Percentiles rank a stretch among this genome's conserved stretches.
phyloP scores from a whole-genome alignment of 148 eudicot species.

The Tetragonia tetragonoides region DNA sequence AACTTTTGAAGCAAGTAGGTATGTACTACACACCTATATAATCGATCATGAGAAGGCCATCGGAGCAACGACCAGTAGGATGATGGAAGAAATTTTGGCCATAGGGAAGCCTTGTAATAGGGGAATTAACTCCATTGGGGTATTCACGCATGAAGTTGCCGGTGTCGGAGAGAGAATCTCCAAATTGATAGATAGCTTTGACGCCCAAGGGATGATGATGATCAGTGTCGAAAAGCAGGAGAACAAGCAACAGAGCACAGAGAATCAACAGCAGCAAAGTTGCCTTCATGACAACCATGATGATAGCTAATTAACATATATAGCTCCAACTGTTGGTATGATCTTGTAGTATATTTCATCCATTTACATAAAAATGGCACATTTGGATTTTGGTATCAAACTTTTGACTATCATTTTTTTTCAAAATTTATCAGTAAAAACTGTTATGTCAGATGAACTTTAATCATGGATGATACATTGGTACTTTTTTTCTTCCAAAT shows the following conservation, averaged over 20 bases:
- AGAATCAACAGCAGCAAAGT: neutral
- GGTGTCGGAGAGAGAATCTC: slow-evolving; percentile 29
- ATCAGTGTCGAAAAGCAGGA: neutral
- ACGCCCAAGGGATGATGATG: neutral
- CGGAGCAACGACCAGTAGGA: slow-evolving; percentile 30
- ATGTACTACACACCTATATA: slow-evolving; percentile 11
- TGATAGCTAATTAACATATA: neutral
- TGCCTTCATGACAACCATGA: neutral
- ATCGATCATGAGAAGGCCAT: slow-evolving; percentile 31
- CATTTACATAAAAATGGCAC: too few species aligned
- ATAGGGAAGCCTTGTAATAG: slow-evolving; percentile 14
- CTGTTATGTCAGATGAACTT: too few species aligned
- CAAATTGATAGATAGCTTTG: slow-evolving; percentile 21
- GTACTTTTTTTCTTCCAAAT: too few species aligned
- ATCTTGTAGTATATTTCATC: too few species aligned
- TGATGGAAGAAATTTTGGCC: slow-evolving; percentile 18
- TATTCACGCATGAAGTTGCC: slow-evolving; percentile 21
- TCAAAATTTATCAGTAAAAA: too few species aligned
- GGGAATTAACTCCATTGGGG: neutral
- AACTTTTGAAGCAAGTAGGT: neutral
- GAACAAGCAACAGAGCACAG: neutral
- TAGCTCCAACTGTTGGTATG: too few species aligned
- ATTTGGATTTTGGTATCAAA: too few species aligned
- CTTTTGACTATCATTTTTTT: too few species aligned
- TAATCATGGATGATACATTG: too few species aligned